Conservation (phyloP, 176 grass and related monocot genomes). For the Eleusine coracana region DNA sequence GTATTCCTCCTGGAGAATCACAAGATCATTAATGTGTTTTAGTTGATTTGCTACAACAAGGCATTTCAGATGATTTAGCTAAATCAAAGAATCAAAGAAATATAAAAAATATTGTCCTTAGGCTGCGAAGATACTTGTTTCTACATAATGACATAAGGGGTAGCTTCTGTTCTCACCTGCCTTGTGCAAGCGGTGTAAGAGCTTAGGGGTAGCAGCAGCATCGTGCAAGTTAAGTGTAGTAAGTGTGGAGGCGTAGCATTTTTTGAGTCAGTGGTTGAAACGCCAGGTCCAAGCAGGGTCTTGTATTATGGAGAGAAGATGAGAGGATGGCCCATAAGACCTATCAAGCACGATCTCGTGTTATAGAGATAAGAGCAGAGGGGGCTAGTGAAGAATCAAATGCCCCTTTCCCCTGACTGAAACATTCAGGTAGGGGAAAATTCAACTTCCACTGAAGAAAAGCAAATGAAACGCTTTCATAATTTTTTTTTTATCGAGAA, state of each 20-base stretch:
- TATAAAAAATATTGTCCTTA: neutral
- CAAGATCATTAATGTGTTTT: neutral
- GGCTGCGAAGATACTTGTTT: neutral
- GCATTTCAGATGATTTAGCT: neutral
- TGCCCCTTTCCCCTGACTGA: neutral
- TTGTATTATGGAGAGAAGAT: neutral
- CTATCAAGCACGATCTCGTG: neutral
- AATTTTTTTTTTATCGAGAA: too few species aligned
- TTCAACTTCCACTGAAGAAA: too few species aligned
- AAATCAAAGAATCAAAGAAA: neutral
- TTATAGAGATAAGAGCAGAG: neutral
- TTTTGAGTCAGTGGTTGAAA: neutral
- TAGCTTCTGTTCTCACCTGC: neutral
- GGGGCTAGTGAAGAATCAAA: neutral
- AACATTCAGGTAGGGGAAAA: neutral
- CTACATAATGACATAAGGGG: neutral
- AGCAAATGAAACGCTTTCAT: too few species aligned
- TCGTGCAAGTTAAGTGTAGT: neutral
- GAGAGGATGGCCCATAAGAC: neutral
- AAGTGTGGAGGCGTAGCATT: neutral
- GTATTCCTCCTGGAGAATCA: neutral
- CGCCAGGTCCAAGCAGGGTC: neutral
- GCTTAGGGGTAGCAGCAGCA: neutral
- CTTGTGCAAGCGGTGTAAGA: neutral
- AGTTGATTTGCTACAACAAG: neutral